Evolutionary conservation across 2,329 filamentous ascomycete species (phyloP), one percentile per base, ranked within the genome.

Genomic region (Bipolaris gigantea): DNA sequence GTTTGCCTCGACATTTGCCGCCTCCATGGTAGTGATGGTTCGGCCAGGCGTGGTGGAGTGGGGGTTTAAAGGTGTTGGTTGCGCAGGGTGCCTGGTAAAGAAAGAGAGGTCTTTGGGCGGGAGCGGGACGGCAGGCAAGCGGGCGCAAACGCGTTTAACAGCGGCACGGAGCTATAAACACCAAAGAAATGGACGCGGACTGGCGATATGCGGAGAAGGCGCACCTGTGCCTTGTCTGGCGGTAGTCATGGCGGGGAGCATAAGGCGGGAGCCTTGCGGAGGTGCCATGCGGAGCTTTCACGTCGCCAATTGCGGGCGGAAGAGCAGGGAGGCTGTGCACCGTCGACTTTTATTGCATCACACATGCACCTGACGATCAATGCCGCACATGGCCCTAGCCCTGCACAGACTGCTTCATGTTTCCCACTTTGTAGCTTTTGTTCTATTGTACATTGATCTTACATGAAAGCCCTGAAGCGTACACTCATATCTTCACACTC

Each of bases 261-360:
- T 41, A 42, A 42, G 51, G 46, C 47, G 49, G 50, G 48, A 59
- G 53, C 52, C 47, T 52, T 48, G 55, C 56, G 50, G 56, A 60
- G 60, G 54, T 63, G 57, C 59, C 59, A 55, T 51, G 48, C 52
- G 51, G 51, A 54, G 47, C 51, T 49, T 40, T 45, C 32, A 54
- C 27, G 41, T 54, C 51, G 51, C 51, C 34, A 54, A 54, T 39
- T 32, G 41, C 48, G 44, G 52, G 41, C 36, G 30, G 52, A 48
- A 40, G 44, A 55, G 48, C 55, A 57, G 55, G 55, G 55, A 40
- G 51, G 55, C n/a, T 21, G 19, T 40, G 19, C 19, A 21, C 38
- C 41, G 34, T 35, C 25, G 18, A 25, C 25, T 30, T 36, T 11
- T 21, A 19, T 46, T 47, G 43, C 44, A 44, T 53, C 44, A 49